A percentile compares a stretch with the other conserved stretches of the same genome.
Conservation (phyloP, 208 protist species). For the Trypanosoma grayi region DNA sequence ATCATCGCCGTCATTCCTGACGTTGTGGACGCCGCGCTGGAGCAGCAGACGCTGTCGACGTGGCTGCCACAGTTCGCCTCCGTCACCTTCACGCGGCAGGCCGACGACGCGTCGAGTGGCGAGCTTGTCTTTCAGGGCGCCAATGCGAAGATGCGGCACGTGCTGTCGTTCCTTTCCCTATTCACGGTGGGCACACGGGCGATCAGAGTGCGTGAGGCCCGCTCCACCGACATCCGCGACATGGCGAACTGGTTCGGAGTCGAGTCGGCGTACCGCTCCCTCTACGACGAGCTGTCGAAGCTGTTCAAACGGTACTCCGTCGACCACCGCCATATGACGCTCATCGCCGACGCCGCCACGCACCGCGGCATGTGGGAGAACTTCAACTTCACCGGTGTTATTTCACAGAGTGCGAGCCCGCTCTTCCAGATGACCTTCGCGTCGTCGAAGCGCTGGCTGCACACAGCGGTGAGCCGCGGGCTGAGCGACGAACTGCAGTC, state of each 20-base stretch:
- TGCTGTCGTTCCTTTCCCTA: constrained; percentile 73
- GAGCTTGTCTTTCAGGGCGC: constrained; percentile 84
- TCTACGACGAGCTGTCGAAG: constrained; percentile 86
- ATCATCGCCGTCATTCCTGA: constrained; percentile 80
- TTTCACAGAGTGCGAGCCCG: constrained; percentile 80
- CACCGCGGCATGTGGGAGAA: constrained; percentile 88
- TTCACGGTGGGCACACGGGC: constrained; percentile 65
- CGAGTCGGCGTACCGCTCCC: constrained; percentile 72
- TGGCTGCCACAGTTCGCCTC: constrained; percentile 81
- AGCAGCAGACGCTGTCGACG: constrained; percentile 54
- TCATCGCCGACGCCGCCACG: constrained; percentile 89
- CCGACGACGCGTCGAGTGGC: constrained; percentile 61
- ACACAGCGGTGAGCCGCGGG: constrained; percentile 77
- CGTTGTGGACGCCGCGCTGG: constrained; percentile 59
- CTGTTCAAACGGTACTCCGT: constrained; percentile 89
- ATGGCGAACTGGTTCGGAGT: constrained; percentile 75
- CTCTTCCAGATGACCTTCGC: constrained; percentile 93
- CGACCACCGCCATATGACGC: constrained; percentile 82
- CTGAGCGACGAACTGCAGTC: constrained; percentile 78
- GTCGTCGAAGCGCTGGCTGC: constrained; percentile 80
- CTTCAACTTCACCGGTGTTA: constrained; percentile 89
- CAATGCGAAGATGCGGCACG: constrained; percentile 62
- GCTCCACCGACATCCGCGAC: constrained; percentile 88
- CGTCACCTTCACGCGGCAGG: constrained; percentile 76
- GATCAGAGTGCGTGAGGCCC: constrained; percentile 60